Evolutionary conservation across 2,329 filamentous ascomycete genomes (phyloP).

Genomic region (Ophiostoma sp.): DNA sequence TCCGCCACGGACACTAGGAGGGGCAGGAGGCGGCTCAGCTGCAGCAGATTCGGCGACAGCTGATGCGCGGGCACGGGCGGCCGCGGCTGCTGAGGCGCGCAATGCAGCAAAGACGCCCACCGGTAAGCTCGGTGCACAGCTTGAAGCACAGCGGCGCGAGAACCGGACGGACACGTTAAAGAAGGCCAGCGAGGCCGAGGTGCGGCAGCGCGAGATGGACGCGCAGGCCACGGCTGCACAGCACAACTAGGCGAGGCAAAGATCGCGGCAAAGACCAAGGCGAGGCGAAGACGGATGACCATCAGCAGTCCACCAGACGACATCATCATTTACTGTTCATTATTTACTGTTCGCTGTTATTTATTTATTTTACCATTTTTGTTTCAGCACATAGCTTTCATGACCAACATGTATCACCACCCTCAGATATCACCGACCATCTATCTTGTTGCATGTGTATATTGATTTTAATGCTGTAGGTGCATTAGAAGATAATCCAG

Average conservation of each 20-base stretch:
- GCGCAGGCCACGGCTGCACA: slow-evolving; percentile 50
- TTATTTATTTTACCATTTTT: not conserved
- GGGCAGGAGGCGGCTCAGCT: slow-evolving; percentile 44
- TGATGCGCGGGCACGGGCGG: slow-evolving; percentile 68
- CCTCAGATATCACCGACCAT: too few species aligned
- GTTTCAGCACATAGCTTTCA: too few species aligned
- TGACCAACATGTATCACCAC: not conserved
- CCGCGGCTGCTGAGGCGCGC: slow-evolving; percentile 63
- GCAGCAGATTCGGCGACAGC: slow-evolving; percentile 37
- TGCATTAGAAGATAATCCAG: not conserved
- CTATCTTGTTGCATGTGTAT: not conserved
- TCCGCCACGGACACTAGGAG: slow-evolving; percentile 61
- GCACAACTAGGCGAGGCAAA: slow-evolving; percentile 44
- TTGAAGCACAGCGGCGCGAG: slow-evolving; percentile 72
- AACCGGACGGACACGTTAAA: slow-evolving; percentile 63
- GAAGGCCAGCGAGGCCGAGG: slow-evolving; percentile 61
- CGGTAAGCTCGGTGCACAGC: slow-evolving; percentile 64
- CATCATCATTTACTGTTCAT: too few species aligned
- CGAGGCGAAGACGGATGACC: too few species aligned
- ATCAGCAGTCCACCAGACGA: not conserved
- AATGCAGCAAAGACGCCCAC: slow-evolving; percentile 47
- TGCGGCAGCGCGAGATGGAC: slow-evolving; percentile 63
- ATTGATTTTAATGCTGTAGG: not conserved
- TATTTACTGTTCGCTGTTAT: too few species aligned
- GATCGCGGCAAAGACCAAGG: not conserved